Base-by-base conservation (phyloP, 345 rosid species). In the Sisymbrium irio region DNA sequence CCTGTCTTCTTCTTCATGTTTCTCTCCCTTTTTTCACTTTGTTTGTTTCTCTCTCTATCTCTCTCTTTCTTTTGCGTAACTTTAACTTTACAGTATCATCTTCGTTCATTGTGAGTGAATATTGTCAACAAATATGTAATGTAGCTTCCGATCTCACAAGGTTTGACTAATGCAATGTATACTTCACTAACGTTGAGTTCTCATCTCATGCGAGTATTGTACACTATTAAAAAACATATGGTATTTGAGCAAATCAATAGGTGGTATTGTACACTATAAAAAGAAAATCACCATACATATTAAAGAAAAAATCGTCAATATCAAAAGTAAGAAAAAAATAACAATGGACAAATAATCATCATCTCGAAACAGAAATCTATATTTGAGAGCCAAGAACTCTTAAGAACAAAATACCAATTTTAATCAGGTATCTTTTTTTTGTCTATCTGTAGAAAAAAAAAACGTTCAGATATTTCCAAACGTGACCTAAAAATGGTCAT, bases 1-100 rank as follows among this genome's bases (percentile, higher is more conserved):
- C 79, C 9, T 62, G 79, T 76, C 79, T 76, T 76, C 79, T 76
- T 69, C 75, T 69, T 76, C 79, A 76, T 76, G 79, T 69, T 76
- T 76, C 79, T 56, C 71, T 69, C 5, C 75, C 79, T 69, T 76
- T 65, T 57, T 46, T 45, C 22, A 62, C 69, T 61, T 68, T 68
- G 14, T 8, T 61, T 44, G 0, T 35, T 1, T 58, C 46, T 62
- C 42, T 67, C 9, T 64, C 39, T 27, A 9, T 41, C 47, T 53
- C 54, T 62, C 46, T 74, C 62, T 44, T 3, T 62, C 74, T 69
- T 36, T 62, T 55, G 13, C 32, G 2, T 46, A 11, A 56, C 45
- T 76, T 69, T 76, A 45, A 37, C 62, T 58, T 77, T 77, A 57
- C 72, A 22, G 44, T 77, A 71, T 71, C 76, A 70, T 77, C 56